Conservation (phyloP, 257 asterid genomes). For the Solanum phureja region DNA sequence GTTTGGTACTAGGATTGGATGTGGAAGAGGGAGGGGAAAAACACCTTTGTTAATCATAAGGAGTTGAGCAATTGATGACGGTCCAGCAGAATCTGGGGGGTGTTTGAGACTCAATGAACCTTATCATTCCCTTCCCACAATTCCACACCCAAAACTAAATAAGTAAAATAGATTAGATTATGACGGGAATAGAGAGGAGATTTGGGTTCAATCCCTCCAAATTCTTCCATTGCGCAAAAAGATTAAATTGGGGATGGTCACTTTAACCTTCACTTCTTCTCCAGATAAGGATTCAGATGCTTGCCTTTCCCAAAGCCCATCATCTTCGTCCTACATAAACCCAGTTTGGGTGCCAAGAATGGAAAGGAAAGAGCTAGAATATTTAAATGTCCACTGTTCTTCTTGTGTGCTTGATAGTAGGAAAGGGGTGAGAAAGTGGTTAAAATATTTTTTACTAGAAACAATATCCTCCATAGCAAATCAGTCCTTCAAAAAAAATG, state of each 20-base stretch:
- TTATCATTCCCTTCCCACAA: not conserved
- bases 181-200: not conserved
- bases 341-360: not conserved
- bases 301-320: not conserved
- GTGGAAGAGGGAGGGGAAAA: not conserved
- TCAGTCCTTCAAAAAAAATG: not conserved
- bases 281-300: not conserved
- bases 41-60: not conserved
- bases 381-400: not conserved
- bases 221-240: not conserved
- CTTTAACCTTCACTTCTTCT: not conserved
- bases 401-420: not conserved
- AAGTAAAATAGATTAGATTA: not conserved
- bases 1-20: not conserved
- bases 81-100: not conserved
- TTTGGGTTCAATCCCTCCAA: not conserved
- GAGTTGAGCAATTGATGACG: not conserved
- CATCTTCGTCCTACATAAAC: not conserved
- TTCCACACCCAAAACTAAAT: not conserved
- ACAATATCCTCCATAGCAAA: not conserved
- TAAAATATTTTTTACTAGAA: not conserved
- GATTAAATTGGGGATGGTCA: not conserved
- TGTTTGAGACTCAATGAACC: not conserved
- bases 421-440: not conserved
- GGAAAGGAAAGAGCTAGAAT: not conserved